Base-by-base conservation (phyloP, 1,284 basidiomycete genomes). In the Peniophora sp. region DNA sequence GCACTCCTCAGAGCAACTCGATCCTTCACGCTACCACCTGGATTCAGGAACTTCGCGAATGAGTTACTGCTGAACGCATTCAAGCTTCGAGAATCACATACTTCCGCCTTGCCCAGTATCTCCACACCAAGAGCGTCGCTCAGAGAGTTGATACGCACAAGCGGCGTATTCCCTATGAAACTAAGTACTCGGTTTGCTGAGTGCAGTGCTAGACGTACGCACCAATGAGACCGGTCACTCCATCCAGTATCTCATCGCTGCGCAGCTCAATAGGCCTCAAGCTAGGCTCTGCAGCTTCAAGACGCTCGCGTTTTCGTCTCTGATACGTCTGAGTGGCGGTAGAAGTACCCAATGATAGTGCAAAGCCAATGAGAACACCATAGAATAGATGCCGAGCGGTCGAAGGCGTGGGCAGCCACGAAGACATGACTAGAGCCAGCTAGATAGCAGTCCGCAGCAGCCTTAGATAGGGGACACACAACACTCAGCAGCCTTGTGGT, bases 11-110 rank as follows among this genome's bases (percentile, higher is more conserved):
- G 67, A 0, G 95, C 96, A 11, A 99, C 95, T 20, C 97, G 81
- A 66, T 99, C 97, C 68, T 99, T 99, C 45, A 98, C 90, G 51
- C 93, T 97, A 20, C 97, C 97, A 16, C 94, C 97, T 0, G 97
- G 96, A 67, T 99, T 99, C 50, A 99, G 68, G 63, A 89, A 98
- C 86, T 95, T 51, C 16, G 46, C 27, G 23, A 38, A n/a, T 52
- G 2, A 55, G 36, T 24, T 50, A 34, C 44, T 32, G 8, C 16
- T 22, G 12, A 27, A 17, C 17, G 17, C n/a, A 38, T 2, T 51
- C 45, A 36, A 46, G 44, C 24, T 41, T 5, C 38, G 19, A 17
- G n/a, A 20, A n/a, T 11, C 25, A 54, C 71, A 45, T 55, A 91
- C 89, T 75, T 97, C 93, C 12, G 92, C 91, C 69, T 97, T 97